Percentiles rank a stretch among this genome's conserved stretches.
Evolutionary conservation across 331 rosid genomes (phyloP).

Genomic region (Cucumis variabilis): DNA sequence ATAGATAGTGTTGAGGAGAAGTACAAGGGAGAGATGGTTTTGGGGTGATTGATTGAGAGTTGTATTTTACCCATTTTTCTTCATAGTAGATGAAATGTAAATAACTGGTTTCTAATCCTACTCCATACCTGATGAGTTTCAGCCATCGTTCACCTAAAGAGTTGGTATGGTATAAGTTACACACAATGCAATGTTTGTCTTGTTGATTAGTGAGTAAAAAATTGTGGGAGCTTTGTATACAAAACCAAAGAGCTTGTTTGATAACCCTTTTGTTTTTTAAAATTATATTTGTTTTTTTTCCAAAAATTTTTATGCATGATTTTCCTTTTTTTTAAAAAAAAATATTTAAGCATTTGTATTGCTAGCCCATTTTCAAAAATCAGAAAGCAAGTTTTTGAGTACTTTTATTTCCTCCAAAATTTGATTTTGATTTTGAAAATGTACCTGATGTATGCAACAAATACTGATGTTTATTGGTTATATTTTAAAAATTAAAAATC

Average conservation of each 20-base stretch:
- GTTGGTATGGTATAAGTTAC: not conserved
- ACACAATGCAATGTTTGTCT: not conserved
- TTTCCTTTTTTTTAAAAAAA: no score
- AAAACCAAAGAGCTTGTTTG: not conserved
- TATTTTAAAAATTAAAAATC: no score
- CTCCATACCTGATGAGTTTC: not conserved
- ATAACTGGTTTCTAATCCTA: slow-evolving; percentile 24
- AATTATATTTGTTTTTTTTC: no score
- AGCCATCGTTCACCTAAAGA: slow-evolving; percentile 1
- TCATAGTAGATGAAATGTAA: slow-evolving; percentile 29
- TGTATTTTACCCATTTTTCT: slow-evolving; percentile 23
- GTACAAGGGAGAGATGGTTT: slow-evolving; percentile 9
- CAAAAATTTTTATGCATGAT: no score
- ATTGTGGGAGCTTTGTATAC: not conserved
- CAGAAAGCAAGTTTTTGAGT: no score
- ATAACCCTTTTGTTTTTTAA: no score
- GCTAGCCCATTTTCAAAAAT: no score
- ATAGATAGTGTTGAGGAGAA: slow-evolving; percentile 4
- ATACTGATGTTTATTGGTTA: no score
- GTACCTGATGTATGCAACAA: no score
- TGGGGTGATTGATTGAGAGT: not conserved
- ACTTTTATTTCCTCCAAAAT: no score
- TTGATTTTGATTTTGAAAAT: no score
- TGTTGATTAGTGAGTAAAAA: not conserved
- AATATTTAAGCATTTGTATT: no score